These are phyloP conservation scores for Blastobotrys serpentis DNA, from an alignment of 1,139 yeast species.

Conservation along the genomic window DNA sequence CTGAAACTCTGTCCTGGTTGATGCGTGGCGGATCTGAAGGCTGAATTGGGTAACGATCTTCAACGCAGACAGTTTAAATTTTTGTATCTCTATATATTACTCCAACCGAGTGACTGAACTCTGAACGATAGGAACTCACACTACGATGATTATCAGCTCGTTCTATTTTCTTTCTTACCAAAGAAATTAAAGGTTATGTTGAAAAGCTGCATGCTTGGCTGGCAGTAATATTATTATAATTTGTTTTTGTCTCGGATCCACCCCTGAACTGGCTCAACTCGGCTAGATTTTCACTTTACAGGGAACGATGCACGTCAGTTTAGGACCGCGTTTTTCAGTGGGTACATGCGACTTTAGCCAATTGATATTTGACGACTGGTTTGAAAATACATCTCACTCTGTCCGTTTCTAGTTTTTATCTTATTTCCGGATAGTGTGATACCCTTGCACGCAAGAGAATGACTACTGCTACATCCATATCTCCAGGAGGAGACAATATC, in stretches of 20 bases:
- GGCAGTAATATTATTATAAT: too few species aligned
- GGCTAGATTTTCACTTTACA: neutral
- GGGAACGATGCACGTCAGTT: neutral
- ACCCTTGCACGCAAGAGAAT: neutral
- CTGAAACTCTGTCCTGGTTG: neutral
- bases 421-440: neutral
- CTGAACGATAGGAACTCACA: too few species aligned
- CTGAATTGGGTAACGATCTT: neutral
- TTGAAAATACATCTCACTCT: neutral
- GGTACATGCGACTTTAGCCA: neutral
- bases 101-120: too few species aligned
- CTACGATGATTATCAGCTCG: too few species aligned
- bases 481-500: neutral
- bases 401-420: neutral
- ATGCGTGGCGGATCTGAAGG: neutral
- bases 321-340: neutral
- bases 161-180: too few species aligned
- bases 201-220: too few species aligned
- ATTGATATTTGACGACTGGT: neutral
- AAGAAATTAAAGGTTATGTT: too few species aligned
- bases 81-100: too few species aligned
- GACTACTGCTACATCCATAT: neutral
- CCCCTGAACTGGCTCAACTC: neutral
- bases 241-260: neutral
- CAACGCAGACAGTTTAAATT: too few species aligned